These are phyloP conservation scores for Leccinum angustisporum DNA, from an alignment of 1,284 basidiomycete genomes.

Conservation along the genomic window DNA sequence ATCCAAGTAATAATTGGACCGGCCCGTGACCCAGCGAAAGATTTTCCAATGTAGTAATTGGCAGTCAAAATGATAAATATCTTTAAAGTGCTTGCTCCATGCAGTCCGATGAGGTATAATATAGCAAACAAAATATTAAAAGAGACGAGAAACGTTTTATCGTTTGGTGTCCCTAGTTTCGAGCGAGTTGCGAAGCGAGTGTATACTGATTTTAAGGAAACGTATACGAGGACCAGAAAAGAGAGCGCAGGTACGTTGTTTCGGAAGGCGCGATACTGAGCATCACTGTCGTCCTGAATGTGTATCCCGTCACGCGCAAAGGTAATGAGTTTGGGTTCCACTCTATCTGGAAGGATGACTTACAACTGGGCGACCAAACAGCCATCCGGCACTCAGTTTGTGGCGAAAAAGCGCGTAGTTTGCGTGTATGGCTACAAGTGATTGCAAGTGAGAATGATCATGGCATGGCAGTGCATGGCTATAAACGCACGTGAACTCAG, in stretches of 20 bases:
- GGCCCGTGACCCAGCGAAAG: conserved; percentile 41
- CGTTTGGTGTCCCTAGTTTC: conserved; percentile 20
- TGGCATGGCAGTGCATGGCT: not conserved
- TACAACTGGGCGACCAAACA: conserved; percentile 66
- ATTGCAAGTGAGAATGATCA: conserved; percentile 6
- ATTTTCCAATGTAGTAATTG: conserved; percentile 73
- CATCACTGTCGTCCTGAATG: conserved; percentile 79
- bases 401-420: conserved; percentile 69
- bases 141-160: conserved; percentile 47
- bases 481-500: conserved; percentile 69
- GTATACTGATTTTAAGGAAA: conserved; percentile 49
- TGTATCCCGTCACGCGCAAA: not conserved
- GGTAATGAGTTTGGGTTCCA: not conserved
- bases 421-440: conserved; percentile 58
- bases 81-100: conserved; percentile 85
- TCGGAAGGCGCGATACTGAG: conserved; percentile 83
- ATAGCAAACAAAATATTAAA: conserved; percentile 63
- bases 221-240: conserved; percentile 48
- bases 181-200: conserved; percentile 29
- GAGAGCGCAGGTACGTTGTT: conserved; percentile 66
- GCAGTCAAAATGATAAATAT: conserved; percentile 66
- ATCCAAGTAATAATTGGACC: conserved; percentile 65
- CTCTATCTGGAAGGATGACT: conserved; percentile 33
- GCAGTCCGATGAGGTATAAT: conserved; percentile 76
- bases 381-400: conserved; percentile 67